Conservation (phyloP, 2,329 filamentous ascomycete genomes). For the Ceratocystis alfenasii region DNA sequence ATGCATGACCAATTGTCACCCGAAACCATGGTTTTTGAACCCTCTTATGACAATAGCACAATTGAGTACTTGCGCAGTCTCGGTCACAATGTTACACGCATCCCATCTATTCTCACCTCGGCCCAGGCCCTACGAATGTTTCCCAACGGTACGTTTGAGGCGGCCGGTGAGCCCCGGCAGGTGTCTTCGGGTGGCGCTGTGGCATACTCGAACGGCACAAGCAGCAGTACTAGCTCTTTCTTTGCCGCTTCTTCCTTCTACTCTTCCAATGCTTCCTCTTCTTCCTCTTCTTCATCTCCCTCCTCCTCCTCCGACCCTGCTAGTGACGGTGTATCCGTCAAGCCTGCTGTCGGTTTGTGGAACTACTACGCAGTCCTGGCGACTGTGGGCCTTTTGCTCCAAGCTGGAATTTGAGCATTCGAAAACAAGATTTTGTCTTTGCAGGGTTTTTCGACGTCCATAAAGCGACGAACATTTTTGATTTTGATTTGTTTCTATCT, state of each 20-base stretch:
- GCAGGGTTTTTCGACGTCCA: not conserved
- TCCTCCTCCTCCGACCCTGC: not conserved
- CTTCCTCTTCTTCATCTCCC: no score
- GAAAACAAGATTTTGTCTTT: not conserved
- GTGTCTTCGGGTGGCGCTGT: conserved; percentile 55
- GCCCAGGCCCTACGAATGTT: conserved; percentile 60
- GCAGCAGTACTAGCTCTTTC: not conserved
- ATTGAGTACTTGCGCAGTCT: conserved; percentile 52
- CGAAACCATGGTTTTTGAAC: conserved; percentile 57
- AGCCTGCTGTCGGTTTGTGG: not conserved
- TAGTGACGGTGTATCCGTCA: not conserved
- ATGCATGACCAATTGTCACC: conserved; percentile 77
- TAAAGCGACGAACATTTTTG: not conserved
- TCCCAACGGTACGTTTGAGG: conserved; percentile 58
- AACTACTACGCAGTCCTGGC: not conserved
- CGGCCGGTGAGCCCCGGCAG: conserved; percentile 73
- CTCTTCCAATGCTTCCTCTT: no score
- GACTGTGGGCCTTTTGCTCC: not conserved
- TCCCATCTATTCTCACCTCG: conserved; percentile 51
- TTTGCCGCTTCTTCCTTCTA: not conserved
- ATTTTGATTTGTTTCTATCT: not conserved
- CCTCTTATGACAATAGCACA: conserved; percentile 55
- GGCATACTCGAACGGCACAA: conserved; percentile 27
- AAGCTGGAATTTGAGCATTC: conserved; percentile 1
- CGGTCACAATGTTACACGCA: conserved; percentile 66